These are phyloP conservation scores for Botrytis deweyae DNA, from an alignment of 2,329 filamentous ascomycete species.

Conservation along the genomic window DNA sequence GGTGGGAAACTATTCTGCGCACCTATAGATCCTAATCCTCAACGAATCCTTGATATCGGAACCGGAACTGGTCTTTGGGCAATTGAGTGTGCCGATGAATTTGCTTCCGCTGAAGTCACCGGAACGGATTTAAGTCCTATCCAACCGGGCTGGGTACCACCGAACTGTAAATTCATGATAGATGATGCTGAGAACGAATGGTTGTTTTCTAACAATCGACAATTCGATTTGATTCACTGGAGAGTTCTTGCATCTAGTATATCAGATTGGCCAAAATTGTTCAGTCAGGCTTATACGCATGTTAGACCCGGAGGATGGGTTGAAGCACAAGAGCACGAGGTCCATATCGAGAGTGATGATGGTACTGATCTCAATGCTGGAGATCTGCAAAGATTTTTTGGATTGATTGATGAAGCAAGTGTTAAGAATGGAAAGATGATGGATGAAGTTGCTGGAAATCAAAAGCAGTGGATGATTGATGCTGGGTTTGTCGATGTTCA, in stretches of 20 bases:
- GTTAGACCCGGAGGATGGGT: constrained; percentile 56
- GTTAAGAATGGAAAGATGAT: constrained; percentile 50
- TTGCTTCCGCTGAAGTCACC: constrained; percentile 47
- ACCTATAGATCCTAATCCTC: constrained; percentile 48
- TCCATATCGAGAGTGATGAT: constrained; percentile 48
- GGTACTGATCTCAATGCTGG: constrained; percentile 43
- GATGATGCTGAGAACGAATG: constrained; percentile 61
- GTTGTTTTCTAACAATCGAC: constrained; percentile 50
- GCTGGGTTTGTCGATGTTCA: constrained; percentile 53
- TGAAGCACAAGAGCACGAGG: constrained; percentile 55
- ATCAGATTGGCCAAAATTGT: constrained; percentile 53
- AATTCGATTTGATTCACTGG: constrained; percentile 61
- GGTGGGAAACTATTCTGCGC: constrained; percentile 48
- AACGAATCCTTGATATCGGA: constrained; percentile 56
- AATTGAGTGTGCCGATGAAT: constrained; percentile 56
- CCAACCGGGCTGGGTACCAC: constrained; percentile 57
- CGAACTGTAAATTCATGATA: constrained; percentile 60
- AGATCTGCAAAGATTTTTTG: constrained; percentile 49
- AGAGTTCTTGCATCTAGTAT: constrained; percentile 57
- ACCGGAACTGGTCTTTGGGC: constrained; percentile 61
- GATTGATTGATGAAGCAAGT: constrained; percentile 45
- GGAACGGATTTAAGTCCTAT: constrained; percentile 60
- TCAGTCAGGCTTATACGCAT: constrained; percentile 48
- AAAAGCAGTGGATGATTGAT: constrained; percentile 44
- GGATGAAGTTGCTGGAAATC: constrained; percentile 42